Percentiles rank a stretch among this genome's conserved stretches.
Conservation (phyloP, 768 basidiomycete genomes). For the Serendipita sp. region DNA sequence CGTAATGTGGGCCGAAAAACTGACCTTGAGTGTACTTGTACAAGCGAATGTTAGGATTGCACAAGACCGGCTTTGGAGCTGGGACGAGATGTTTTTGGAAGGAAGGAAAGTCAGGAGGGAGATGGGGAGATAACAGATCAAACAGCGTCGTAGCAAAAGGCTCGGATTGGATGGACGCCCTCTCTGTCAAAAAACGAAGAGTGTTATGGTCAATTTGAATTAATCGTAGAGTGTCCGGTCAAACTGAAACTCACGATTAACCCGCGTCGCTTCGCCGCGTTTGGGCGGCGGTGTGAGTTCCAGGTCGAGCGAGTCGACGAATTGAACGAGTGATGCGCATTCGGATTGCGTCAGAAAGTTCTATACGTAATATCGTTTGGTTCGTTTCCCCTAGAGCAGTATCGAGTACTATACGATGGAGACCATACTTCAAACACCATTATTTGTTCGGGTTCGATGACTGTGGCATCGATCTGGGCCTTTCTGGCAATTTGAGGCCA, state of each 20-base stretch:
- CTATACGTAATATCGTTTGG: slow-evolving; percentile 20
- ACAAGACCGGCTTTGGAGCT: slow-evolving; percentile 32
- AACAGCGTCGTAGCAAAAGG: slow-evolving; percentile 43
- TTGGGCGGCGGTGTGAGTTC: slow-evolving; percentile 57
- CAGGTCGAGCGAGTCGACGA: slow-evolving; percentile 42
- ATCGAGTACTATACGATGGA: neutral
- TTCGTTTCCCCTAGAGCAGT: slow-evolving; percentile 4
- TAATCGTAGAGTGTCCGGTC: neutral
- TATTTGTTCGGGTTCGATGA: slow-evolving; percentile 48
- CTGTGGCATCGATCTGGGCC: neutral
- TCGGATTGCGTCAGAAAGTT: slow-evolving; percentile 40
- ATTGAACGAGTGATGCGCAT: slow-evolving; percentile 41
- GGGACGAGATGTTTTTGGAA: slow-evolving; percentile 18
- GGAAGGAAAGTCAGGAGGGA: slow-evolving; percentile 35
- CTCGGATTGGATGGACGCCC: slow-evolving; percentile 41
- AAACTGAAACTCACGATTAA: slow-evolving; percentile 36
- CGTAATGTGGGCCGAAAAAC: slow-evolving; percentile 63
- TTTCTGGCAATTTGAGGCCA: neutral
- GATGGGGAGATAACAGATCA: slow-evolving; percentile 34
- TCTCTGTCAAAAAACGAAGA: slow-evolving; percentile 24
- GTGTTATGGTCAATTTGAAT: too few relatives aligned
- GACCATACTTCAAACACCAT: slow-evolving; percentile 38
- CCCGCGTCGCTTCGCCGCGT: slow-evolving; percentile 51
- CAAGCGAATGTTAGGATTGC: slow-evolving; percentile 60
- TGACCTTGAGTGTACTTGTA: slow-evolving; percentile 51